Base-by-base conservation (phyloP, 148 eudicot genomes). In the Salicornia ramosissima region DNA sequence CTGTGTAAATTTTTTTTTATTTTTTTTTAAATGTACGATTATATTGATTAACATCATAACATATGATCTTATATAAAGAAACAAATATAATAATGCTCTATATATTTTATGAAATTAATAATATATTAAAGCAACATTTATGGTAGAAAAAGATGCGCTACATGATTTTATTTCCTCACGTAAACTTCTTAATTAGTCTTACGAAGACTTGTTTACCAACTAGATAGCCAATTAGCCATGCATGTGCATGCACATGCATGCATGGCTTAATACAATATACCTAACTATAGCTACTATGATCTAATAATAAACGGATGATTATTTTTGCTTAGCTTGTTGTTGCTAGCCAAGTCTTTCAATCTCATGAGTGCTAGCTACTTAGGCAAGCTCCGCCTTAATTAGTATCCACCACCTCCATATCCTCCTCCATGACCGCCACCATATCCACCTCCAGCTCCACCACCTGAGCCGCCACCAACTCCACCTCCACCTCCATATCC, bases 401-500 rank as follows among this genome's bases (percentile, higher is more conserved):
- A 63, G 50, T 63, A 42, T 18, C 67, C 67, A 63, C 70, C 71
- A 2, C 76, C 76, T 11, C 70, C 76, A 12, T 40, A 36, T 2
- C 63, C 75, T 25, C 75, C 75, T 39, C 54, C 69, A 19, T 19
- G 15, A 0, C 54, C 65, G 18, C 72, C 67, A 10, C 68, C 78
- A 50, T 4, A 16, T 26, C 73, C 70, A 0, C 74, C 70, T 0
- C 64, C 70, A 0, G 0, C 10, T 0, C 66, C 74, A 5, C 74
- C 70, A 11, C 70, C 72, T 18, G 24, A 9, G 0, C 77, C 72
- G 5, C 72, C 71, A 21, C 51, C 76, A 0, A 19, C 31, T 3
- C 69, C 69, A 24, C 76, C 66, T 57, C 71, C 76, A 57, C 59
- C 72, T 25, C 77, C 77, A 36, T 6, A 16, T 6, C 72, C 46